Evolutionary conservation across 2,329 filamentous ascomycete genomes (phyloP).

Genomic region (Colletotrichum simmondsii): DNA sequence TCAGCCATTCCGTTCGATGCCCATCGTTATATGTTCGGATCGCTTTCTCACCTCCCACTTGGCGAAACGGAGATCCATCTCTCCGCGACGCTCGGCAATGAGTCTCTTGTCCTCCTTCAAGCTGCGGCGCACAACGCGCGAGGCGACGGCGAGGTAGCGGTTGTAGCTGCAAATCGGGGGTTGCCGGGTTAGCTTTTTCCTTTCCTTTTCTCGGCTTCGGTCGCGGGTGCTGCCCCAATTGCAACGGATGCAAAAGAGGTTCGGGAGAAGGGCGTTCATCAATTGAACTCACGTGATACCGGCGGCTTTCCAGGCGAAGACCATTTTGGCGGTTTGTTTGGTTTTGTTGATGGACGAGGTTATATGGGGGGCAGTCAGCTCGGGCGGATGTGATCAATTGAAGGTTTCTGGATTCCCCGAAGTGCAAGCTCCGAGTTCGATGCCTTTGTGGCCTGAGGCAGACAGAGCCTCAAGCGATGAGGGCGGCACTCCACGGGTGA

Average conservation of each 20-base stretch:
- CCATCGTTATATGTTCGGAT: background rate
- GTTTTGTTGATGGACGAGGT: slow-evolving; percentile 45
- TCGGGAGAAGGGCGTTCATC: background rate
- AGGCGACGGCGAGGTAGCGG: slow-evolving; percentile 96
- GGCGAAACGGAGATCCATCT: slow-evolving; percentile 88
- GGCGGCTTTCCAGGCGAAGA: slow-evolving; percentile 98
- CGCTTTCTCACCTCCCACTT: slow-evolving; percentile 88
- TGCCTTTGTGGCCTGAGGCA: slow-evolving; percentile 33
- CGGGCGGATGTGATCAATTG: slow-evolving; percentile 47
- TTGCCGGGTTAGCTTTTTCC: slow-evolving; percentile 47
- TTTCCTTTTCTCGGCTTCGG: background rate
- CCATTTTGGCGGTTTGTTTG: slow-evolving; percentile 75
- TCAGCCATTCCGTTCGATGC: slow-evolving; percentile 23
- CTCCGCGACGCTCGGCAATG: slow-evolving; percentile 86
- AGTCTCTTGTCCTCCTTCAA: slow-evolving; percentile 96
- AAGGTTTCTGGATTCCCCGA: slow-evolving; percentile 38
- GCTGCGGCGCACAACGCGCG: slow-evolving; percentile 94
- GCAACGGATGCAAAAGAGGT: background rate
- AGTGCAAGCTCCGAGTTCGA: slow-evolving; percentile 38
- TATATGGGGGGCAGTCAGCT: slow-evolving; percentile 35
- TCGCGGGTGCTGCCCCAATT: background rate
- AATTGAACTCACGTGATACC: slow-evolving; percentile 85
- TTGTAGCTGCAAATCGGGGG: slow-evolving; percentile 81
- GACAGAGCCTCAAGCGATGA: background rate
- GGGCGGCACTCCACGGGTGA: background rate